phyloP scores from a whole-genome alignment of 305 asterid species.

The Euphrasia arctica region DNA sequence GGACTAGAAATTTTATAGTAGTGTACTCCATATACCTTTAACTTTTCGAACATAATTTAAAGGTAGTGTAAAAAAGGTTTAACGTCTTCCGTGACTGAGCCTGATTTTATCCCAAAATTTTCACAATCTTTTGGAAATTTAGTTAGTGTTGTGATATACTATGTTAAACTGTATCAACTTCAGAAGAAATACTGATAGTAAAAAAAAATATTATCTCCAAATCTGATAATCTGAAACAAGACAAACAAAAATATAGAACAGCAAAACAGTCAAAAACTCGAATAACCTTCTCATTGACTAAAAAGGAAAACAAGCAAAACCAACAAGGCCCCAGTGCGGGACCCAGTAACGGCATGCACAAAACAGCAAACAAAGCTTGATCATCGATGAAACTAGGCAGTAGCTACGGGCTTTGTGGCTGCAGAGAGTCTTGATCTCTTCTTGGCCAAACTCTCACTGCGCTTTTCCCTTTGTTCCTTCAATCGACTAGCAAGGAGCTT shows the following conservation, averaged over 20 bases:
- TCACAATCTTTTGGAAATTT: too few species aligned
- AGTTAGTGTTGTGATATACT: too few species aligned
- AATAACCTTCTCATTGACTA: conserved; percentile 8
- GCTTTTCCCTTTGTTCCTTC: too few species aligned
- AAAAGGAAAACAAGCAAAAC: conserved; percentile 21
- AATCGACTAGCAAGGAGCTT: neutral
- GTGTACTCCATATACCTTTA: too few species aligned
- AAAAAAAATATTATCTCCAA: conserved; percentile 6
- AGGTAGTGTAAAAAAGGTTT: too few species aligned
- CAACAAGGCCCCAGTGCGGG: neutral
- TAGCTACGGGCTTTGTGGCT: conserved; percentile 29
- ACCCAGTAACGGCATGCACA: conserved; percentile 2
- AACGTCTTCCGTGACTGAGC: too few species aligned
- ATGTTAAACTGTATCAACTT: too few species aligned
- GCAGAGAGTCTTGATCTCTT: neutral
- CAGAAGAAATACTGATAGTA: too few species aligned
- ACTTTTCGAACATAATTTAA: too few species aligned
- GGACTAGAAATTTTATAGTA: too few species aligned
- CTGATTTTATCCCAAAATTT: too few species aligned
- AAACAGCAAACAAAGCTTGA: neutral
- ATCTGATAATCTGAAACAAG: conserved; percentile 4
- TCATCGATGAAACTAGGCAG: conserved; percentile 16
- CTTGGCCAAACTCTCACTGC: too few species aligned
- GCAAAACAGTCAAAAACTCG: conserved; percentile 7
- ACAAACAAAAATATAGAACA: neutral